Evolutionary conservation across 2,329 filamentous ascomycete species (phyloP), one percentile per base, ranked within the genome.

Genomic region (Cladophialophora psammophila): DNA sequence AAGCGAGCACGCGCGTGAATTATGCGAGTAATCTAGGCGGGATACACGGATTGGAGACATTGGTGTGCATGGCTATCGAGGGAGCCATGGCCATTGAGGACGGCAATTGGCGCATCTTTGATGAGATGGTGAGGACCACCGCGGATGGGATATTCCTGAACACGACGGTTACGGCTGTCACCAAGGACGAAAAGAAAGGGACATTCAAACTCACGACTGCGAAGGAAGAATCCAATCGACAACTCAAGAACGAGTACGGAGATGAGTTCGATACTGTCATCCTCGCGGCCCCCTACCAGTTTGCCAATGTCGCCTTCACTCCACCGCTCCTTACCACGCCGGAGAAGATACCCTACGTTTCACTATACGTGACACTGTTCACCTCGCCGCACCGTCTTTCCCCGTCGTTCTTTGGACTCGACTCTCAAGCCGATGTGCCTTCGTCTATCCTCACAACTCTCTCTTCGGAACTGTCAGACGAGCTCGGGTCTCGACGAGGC

Each of bases 71-170:
- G 88, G 91, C 94, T 1, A 91, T 93, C 0, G 90, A 94, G 60
- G 93, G 93, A 6, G 92, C 94, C 0, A 87, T 93, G 76, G 84
- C 90, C 18, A 86, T 98, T 0, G 79, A 86, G 13, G 93, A 93
- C 6, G 95, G 95, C 1, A 99, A 98, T 78, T 98, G 94, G 93
- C 89, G 88, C 73, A 97, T 99, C 63, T 99, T 99, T 75, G 85
- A 90, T n/a, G 81, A 84, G 53, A 96, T 97, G 91, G 81, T 94
- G 1, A 83, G 86, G 42, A 80, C 82, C 0, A 90, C 92, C 1
- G 80, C 84, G 2, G 88, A 91, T 0, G 78, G 82, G 0, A 71
- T 94, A 5, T 80, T 82, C 45, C 81, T 91, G 31, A 91, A 94
- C 73, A 91, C 90, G 0, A 83, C 86, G 0, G 90, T 97, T 0